Evolutionary conservation across 495 filamentous ascomycete species (phyloP).

Genomic region (Lophiotrema nucula): DNA sequence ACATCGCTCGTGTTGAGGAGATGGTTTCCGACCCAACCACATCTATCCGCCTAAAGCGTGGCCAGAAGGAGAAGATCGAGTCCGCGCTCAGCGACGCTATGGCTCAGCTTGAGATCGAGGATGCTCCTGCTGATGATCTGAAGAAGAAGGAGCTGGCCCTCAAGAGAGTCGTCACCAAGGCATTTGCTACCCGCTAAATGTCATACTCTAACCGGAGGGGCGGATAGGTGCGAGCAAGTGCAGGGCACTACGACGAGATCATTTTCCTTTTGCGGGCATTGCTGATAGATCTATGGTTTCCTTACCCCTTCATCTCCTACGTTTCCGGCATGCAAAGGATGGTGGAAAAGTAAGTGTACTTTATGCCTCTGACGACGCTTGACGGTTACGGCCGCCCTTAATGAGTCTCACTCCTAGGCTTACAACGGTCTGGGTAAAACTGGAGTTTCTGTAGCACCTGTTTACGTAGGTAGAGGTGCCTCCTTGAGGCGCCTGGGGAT

Average conservation of each 20-base stretch:
- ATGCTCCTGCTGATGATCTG: slow-evolving; percentile 86
- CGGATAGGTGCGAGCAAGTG: too few relatives aligned
- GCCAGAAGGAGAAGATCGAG: slow-evolving; percentile 99
- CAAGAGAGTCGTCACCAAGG: slow-evolving; percentile 97
- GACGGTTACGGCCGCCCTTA: neutral
- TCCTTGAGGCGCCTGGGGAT: too few relatives aligned
- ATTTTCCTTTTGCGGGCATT: neutral
- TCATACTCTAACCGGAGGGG: neutral
- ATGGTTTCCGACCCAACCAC: slow-evolving; percentile 95
- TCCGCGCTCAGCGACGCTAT: slow-evolving; percentile 82
- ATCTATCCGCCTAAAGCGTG: slow-evolving; percentile 96
- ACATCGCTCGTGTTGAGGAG: slow-evolving; percentile 98
- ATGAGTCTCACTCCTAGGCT: neutral
- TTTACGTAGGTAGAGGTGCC: neutral
- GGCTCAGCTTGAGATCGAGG: slow-evolving; percentile 82
- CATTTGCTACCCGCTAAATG: slow-evolving; percentile 81
- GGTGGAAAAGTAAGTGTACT: neutral
- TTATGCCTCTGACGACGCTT: neutral
- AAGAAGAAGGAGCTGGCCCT: slow-evolving; percentile 99
- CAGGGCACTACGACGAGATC: too few relatives aligned
- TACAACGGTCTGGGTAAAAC: neutral
- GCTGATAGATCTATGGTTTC: neutral
- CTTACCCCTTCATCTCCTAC: neutral
- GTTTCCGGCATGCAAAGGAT: neutral
- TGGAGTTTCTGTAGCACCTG: neutral